Evolutionary conservation across 2,329 filamentous ascomycete genomes (phyloP).

Genomic region (Aspergillus latus): DNA sequence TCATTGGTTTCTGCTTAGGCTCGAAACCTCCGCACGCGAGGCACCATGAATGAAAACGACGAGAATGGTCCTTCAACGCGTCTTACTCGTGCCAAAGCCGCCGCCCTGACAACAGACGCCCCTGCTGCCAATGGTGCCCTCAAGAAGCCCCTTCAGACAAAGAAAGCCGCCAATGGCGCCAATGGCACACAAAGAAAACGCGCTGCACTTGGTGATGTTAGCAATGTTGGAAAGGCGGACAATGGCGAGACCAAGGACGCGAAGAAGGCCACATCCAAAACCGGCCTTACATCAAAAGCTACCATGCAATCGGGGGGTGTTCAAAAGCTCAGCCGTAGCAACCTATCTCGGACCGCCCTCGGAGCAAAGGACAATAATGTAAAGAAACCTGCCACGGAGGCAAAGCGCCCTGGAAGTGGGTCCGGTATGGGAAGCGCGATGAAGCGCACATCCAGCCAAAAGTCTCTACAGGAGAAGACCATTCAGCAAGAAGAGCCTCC

Average conservation of each 20-base stretch:
- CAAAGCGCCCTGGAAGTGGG: conserved; percentile 72
- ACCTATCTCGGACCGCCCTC: conserved; percentile 63
- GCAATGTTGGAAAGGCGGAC: conserved; percentile 77
- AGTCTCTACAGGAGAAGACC: conserved; percentile 61
- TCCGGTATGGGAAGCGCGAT: conserved; percentile 68
- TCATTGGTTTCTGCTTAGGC: conserved; percentile 55
- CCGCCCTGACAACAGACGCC: conserved; percentile 56
- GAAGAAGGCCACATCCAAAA: conserved; percentile 71
- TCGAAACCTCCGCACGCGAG: conserved; percentile 71
- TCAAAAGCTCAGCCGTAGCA: conserved; percentile 66
- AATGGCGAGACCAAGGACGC: conserved; percentile 61
- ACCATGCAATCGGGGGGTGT: conserved; percentile 75
- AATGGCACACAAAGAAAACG: conserved; percentile 66
- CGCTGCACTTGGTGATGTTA: conserved; percentile 86
- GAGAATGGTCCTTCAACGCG: conserved; percentile 80
- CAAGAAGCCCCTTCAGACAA: conserved; percentile 67
- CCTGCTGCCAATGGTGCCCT: conserved; percentile 60
- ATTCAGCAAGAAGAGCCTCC: conserved; percentile 61
- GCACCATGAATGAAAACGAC: conserved; percentile 88
- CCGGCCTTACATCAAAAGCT: conserved; percentile 73
- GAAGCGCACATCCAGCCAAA: conserved; percentile 60
- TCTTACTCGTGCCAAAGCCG: conserved; percentile 89
- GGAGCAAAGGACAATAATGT: conserved; percentile 61
- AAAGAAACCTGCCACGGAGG: conserved; percentile 63
- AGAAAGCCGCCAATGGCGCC: conserved; percentile 58